Percentiles rank a stretch among this genome's conserved stretches.
phyloP scores from a whole-genome alignment of 2,329 filamentous ascomycete genomes.

The Aspergillus sp. region DNA sequence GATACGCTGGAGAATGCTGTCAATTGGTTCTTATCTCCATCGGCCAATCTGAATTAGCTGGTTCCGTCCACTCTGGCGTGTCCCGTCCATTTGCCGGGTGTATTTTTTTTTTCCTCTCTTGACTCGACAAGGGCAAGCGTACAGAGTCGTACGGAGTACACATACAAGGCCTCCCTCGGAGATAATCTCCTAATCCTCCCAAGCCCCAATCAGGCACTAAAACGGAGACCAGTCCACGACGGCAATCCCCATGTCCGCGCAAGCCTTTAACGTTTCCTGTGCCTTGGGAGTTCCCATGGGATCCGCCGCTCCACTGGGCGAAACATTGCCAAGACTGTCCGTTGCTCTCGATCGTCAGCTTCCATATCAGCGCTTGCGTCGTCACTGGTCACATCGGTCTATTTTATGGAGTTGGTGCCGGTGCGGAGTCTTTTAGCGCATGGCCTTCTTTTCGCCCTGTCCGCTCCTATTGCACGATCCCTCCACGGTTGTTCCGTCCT shows the following conservation, averaged over 20 bases:
- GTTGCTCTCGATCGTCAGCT: conserved; percentile 18
- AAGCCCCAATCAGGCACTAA: not conserved
- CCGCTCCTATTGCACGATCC: conserved; percentile 1
- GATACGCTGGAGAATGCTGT: not conserved
- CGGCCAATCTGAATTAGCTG: not conserved
- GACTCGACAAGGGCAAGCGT: not conserved
- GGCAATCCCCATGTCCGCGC: conserved; percentile 1
- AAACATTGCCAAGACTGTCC: conserved; percentile 24
- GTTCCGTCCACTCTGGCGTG: not conserved
- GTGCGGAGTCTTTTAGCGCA: conserved; percentile 9
- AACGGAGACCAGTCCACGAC: not conserved
- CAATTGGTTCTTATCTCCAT: conserved; percentile 1
- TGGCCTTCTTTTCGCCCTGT: conserved; percentile 8
- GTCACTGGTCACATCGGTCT: conserved; percentile 12
- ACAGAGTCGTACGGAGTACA: not conserved
- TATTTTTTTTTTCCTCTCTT: not conserved
- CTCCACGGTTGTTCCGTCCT: not conserved
- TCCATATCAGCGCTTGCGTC: conserved; percentile 21
- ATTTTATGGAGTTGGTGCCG: conserved; percentile 8
- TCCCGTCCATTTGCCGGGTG: not conserved
- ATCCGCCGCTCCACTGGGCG: conserved; percentile 17
- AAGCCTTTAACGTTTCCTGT: conserved; percentile 1
- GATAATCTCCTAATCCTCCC: too few relatives aligned
- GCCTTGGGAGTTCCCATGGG: conserved; percentile 7
- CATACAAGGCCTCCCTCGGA: too few relatives aligned